phyloP scores from a whole-genome alignment of 495 filamentous ascomycete genomes.

The Neurospora tetrasperma region DNA sequence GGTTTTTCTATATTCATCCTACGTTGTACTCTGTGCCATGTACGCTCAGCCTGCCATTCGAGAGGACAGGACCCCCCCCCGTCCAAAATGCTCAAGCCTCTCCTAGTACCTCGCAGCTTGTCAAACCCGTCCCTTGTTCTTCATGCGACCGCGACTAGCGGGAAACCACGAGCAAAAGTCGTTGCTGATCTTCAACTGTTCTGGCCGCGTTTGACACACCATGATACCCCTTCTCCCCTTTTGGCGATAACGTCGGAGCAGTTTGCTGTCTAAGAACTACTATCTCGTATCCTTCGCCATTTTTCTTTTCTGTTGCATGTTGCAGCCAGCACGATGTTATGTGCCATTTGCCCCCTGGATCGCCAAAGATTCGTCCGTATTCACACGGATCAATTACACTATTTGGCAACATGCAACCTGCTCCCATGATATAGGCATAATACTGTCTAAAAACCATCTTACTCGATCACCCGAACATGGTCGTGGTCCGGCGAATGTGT shows the following conservation, averaged over 20 bases:
- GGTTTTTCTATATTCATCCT: neutral
- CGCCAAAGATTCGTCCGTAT: neutral
- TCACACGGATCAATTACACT: neutral
- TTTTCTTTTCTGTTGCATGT: neutral
- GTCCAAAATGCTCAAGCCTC: neutral
- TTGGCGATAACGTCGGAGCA: neutral
- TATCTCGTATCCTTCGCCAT: neutral
- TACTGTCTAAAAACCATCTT: neutral
- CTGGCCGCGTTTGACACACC: neutral
- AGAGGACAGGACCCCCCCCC: neutral
- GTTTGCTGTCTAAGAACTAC: neutral
- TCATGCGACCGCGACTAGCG: neutral
- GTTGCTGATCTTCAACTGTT: neutral
- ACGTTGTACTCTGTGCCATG: neutral
- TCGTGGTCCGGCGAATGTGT: neutral
- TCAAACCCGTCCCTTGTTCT: neutral
- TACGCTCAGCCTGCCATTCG: neutral
- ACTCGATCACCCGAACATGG: neutral
- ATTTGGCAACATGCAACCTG: neutral
- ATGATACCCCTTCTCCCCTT: neutral
- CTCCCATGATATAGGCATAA: neutral
- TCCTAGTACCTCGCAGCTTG: neutral
- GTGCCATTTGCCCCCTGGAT: neutral
- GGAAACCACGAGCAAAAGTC: neutral
- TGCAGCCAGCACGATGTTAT: neutral